These are phyloP conservation scores for Graphilbum fragrans DNA, from an alignment of 2,329 filamentous ascomycete species.

Conservation along the genomic window DNA sequence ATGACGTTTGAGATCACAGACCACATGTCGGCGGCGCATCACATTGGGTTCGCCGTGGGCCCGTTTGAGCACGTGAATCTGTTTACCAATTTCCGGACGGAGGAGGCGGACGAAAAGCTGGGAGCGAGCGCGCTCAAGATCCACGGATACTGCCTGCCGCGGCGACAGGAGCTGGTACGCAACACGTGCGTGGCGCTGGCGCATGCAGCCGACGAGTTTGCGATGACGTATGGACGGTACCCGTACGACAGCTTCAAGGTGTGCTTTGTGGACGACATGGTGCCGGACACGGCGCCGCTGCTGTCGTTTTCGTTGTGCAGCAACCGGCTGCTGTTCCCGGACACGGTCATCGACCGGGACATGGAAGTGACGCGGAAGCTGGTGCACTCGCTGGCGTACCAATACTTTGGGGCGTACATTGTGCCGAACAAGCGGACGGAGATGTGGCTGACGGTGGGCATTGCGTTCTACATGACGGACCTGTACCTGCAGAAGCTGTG, in stretches of 20 bases:
- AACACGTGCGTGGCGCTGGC: conserved; percentile 82
- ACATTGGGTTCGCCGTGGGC: conserved; percentile 86
- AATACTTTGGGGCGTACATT: conserved; percentile 92
- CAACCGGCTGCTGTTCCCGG: conserved; percentile 71
- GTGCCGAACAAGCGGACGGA: conserved; percentile 71
- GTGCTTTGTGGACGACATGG: conserved; percentile 85
- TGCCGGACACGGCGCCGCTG: conserved; percentile 60
- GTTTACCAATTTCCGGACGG: conserved; percentile 71
- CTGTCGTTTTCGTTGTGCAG: conserved; percentile 83
- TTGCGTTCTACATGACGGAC: conserved; percentile 91
- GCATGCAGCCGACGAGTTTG: conserved; percentile 81
- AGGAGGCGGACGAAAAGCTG: conserved; percentile 84
- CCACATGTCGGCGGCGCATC: conserved; percentile 63
- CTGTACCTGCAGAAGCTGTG: conserved; percentile 82
- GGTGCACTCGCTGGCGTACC: conserved; percentile 73
- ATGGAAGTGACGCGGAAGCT: conserved; percentile 70
- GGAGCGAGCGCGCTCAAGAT: conserved; percentile 80
- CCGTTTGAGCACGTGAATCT: conserved; percentile 92
- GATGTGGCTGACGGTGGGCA: conserved; percentile 79
- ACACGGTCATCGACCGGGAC: conserved; percentile 75
- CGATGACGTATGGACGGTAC: conserved; percentile 77
- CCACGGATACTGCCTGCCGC: conserved; percentile 82
- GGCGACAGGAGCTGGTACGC: conserved; percentile 66
- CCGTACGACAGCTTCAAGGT: conserved; percentile 88
- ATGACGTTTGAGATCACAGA: conserved; percentile 62